These are phyloP conservation scores for Trypanosoma melophagium DNA, from an alignment of 208 protist species.

Conservation along the genomic window DNA sequence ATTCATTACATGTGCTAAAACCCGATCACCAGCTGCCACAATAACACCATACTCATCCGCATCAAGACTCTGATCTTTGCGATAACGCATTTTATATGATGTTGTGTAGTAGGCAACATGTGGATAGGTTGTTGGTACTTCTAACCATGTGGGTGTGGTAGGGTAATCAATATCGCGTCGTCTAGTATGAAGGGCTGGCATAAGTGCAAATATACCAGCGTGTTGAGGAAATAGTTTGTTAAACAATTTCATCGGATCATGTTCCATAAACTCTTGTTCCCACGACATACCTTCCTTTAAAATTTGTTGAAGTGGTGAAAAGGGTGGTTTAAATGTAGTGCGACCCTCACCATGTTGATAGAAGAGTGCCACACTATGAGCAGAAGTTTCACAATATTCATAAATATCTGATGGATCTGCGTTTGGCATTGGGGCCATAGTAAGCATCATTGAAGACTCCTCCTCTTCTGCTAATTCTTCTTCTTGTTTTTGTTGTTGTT, in stretches of 20 bases:
- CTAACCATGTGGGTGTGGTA: neutral
- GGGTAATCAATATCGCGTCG: neutral
- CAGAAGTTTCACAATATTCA: neutral
- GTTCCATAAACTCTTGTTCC: conserved; percentile 2
- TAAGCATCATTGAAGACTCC: neutral
- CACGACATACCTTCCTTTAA: neutral
- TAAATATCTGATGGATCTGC: neutral
- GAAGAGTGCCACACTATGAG: neutral
- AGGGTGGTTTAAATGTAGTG: neutral
- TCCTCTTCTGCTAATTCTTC: neutral
- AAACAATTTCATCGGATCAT: neutral
- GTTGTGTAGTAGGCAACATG: conserved; percentile 3
- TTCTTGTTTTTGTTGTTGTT: neutral
- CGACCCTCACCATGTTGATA: neutral
- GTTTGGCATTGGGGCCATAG: conserved; percentile 1
- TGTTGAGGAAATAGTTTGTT: conserved; percentile 2
- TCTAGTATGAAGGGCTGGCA: neutral
- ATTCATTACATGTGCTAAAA: conserved; percentile 1
- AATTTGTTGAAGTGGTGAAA: neutral
- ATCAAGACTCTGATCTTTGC: too few species aligned
- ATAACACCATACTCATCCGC: conserved; percentile 6
- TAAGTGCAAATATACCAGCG: neutral
- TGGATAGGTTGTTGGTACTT: neutral
- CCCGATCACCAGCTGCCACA: conserved; percentile 1
- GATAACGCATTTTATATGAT: neutral